Base-by-base conservation (phyloP, 495 filamentous ascomycete genomes). In the Podospora didyma region DNA sequence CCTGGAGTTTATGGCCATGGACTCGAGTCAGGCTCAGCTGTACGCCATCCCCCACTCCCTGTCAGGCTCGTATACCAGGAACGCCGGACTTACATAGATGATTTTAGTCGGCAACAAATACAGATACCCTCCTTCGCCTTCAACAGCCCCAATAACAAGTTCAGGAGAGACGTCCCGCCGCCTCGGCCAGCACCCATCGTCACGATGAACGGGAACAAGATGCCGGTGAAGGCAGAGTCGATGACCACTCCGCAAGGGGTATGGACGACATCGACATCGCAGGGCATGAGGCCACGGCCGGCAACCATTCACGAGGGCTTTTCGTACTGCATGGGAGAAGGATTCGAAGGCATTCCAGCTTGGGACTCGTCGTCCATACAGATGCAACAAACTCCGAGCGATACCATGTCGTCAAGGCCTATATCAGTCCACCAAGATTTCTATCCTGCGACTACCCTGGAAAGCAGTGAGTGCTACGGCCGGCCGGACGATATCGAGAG, bases 221-320 rank as follows among this genome's bases (percentile, higher is more conserved):
- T 74, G 56, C 60, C 70, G 42, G 46, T 54, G 16, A 72, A 71
- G 66, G 63, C 60, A 26, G 76, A 77, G 55, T 61, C 63, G 46
- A 63, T 75, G 49, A 66, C 70, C 39, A 23, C 52, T 22, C 68
- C 74, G 12, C 63, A 73, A 20, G 73, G 69, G 21, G 61, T 73
- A 24, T 79, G 76, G 76, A 71, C 73, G n/a, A 73, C 72, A 46
- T 71, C 74, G 17, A 64, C 71, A 16, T 64, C 74, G 22, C 74
- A 79, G 49, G 64, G 68, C 60, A 59, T 74, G 54, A 71, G 72
- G 46, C 76, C 79, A 28, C 70, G 80, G 24, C 78, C 81, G 37
- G 78, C 79, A 37, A 82, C 80, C 41, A 83, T 84, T 55, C 79
- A 82, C 52, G 81, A 84, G 66, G 78, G 75, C 39, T 85, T 84